These are phyloP conservation scores for Cochlearia excelsa DNA, from an alignment of 345 rosid genomes.

Conservation along the genomic window DNA sequence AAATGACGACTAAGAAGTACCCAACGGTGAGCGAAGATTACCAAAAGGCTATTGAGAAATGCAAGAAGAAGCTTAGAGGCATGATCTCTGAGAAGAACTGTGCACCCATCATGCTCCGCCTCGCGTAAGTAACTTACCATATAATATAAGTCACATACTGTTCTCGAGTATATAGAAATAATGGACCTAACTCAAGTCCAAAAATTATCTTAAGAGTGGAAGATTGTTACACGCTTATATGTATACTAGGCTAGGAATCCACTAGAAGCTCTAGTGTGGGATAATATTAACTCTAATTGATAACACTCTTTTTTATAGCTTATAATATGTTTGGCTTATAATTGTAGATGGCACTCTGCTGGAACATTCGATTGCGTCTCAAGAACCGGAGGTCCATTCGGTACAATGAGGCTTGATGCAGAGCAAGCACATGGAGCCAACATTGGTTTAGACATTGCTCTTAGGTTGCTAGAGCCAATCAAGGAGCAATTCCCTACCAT, in stretches of 20 bases:
- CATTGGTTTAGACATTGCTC: slow-evolving; percentile 81
- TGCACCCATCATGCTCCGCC: slow-evolving; percentile 92
- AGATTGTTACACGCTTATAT: no score
- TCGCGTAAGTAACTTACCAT: slow-evolving; percentile 52
- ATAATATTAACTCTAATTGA: no score
- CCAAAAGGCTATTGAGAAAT: slow-evolving; percentile 69
- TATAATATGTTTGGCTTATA: not conserved
- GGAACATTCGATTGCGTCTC: slow-evolving; percentile 82
- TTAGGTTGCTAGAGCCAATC: slow-evolving; percentile 82
- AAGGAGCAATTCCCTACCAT: slow-evolving; percentile 74
- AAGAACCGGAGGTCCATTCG: slow-evolving; percentile 91
- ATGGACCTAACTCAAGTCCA: no score
- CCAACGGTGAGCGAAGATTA: slow-evolving; percentile 83
- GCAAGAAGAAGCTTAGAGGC: slow-evolving; percentile 81
- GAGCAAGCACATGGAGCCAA: slow-evolving; percentile 86
- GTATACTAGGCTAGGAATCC: no score
- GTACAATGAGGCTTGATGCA: slow-evolving; percentile 64
- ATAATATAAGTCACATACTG: not conserved
- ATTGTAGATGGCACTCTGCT: slow-evolving; percentile 91
- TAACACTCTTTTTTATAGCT: not conserved
- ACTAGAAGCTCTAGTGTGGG: no score
- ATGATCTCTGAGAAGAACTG: slow-evolving; percentile 69
- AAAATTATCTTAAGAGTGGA: no score
- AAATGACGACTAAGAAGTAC: slow-evolving; percentile 68
- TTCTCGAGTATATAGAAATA: not conserved